phyloP scores from a whole-genome alignment of 2,329 filamentous ascomycete species.

The Colletotrichum cuscutae region DNA sequence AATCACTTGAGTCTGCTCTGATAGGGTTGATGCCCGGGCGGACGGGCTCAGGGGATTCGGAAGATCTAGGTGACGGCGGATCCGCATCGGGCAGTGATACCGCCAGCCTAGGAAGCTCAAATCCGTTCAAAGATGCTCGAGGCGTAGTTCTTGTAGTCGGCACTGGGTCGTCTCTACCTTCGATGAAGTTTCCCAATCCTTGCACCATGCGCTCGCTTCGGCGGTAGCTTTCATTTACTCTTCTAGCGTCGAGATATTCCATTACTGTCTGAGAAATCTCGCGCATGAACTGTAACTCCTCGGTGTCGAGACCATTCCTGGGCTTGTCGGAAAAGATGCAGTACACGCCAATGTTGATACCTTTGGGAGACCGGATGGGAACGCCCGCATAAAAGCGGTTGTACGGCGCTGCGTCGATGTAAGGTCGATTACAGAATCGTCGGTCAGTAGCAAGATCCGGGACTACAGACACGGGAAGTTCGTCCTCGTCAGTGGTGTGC shows the following conservation, averaged over 20 bases:
- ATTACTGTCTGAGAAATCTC: conserved; percentile 49
- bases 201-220: conserved; percentile 50
- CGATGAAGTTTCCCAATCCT: conserved; percentile 49
- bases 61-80: background rate
- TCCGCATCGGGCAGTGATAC: conserved; percentile 2
- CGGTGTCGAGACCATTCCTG: conserved; percentile 41
- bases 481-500: conserved; percentile 5
- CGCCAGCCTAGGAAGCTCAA: background rate
- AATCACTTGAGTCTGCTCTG: background rate
- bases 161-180: conserved; percentile 39
- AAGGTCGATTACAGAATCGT: conserved; percentile 43
- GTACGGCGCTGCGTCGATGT: conserved; percentile 38
- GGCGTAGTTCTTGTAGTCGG: conserved; percentile 2
- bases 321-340: conserved; percentile 46
- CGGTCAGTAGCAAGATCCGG: conserved; percentile 46
- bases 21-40: conserved; percentile 30
- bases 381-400: conserved; percentile 54
- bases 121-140: conserved; percentile 10
- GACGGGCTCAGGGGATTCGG: background rate
- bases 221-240: conserved; percentile 42
- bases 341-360: conserved; percentile 55
- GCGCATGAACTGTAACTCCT: conserved; percentile 41
- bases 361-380: conserved; percentile 51
- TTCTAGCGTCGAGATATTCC: conserved; percentile 49
- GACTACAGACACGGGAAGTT: conserved; percentile 47